Evolutionary conservation across 2,329 filamentous ascomycete genomes (phyloP).

Genomic region (Nigrograna mackinnonii): DNA sequence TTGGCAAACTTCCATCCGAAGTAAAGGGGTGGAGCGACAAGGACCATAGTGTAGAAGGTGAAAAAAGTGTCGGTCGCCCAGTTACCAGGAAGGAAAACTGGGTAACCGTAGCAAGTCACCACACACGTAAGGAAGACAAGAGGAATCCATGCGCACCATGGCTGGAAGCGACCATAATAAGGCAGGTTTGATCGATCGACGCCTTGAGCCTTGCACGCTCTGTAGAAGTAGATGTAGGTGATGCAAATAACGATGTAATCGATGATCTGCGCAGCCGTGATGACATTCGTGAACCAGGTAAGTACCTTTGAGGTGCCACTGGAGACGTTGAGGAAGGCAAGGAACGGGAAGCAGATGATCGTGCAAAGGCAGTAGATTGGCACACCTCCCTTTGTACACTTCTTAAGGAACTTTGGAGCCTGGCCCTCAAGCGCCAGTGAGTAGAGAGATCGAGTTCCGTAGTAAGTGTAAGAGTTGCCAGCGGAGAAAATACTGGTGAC

Average conservation of each 20-base stretch:
- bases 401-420: constrained; percentile 20
- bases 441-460: background rate
- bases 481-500: constrained; percentile 57
- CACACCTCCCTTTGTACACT: constrained; percentile 62
- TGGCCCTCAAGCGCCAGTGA: background rate
- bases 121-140: constrained; percentile 39
- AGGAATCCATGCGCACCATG: constrained; percentile 51
- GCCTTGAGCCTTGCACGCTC: constrained; percentile 46
- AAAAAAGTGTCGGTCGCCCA: background rate
- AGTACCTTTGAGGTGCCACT: constrained; percentile 68
- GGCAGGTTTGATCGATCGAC: constrained; percentile 50
- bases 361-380: constrained; percentile 69
- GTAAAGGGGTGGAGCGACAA: constrained; percentile 56
- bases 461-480: constrained; percentile 17
- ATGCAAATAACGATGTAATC: constrained; percentile 48
- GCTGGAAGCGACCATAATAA: constrained; percentile 45
- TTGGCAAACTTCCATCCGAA: constrained; percentile 67
- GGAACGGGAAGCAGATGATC: constrained; percentile 65
- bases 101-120: background rate
- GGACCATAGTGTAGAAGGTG: constrained; percentile 2
- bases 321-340: constrained; percentile 75
- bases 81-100: background rate
- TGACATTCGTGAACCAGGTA: constrained; percentile 70
- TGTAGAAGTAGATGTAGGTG: constrained; percentile 59
- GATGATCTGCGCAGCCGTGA: constrained; percentile 65